phyloP scores from a whole-genome alignment of 2,329 filamentous ascomycete genomes.

The Diaporthe vexans region DNA sequence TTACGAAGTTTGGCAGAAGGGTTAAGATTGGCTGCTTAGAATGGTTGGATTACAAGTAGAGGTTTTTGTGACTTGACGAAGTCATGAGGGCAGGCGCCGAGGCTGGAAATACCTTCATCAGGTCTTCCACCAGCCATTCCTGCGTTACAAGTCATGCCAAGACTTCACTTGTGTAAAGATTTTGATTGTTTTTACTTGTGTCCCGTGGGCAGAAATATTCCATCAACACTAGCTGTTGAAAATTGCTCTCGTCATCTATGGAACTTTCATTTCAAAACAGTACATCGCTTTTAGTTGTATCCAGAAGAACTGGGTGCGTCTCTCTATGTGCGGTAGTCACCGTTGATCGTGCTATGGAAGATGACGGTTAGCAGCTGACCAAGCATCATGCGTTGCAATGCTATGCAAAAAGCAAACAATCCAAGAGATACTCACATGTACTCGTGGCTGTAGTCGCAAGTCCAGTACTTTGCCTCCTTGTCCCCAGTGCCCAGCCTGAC shows the following conservation, averaged over 20 bases:
- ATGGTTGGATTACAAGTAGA: not conserved
- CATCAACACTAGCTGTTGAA: not conserved
- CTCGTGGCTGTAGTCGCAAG: slow-evolving; percentile 89
- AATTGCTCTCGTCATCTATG: not conserved
- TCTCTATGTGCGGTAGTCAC: slow-evolving; percentile 73
- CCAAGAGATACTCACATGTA: slow-evolving; percentile 63
- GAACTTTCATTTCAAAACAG: not conserved
- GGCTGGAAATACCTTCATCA: not conserved
- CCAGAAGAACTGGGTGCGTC: not conserved
- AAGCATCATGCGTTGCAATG: not conserved
- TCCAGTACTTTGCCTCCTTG: slow-evolving; percentile 82
- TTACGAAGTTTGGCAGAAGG: not conserved
- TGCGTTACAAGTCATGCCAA: not conserved
- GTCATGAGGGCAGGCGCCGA: not conserved
- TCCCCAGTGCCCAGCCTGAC: slow-evolving; percentile 79
- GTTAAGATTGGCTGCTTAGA: not conserved
- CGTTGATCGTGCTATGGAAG: slow-evolving; percentile 66
- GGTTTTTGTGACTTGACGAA: not conserved
- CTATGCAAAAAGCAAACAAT: not conserved
- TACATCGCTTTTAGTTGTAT: not conserved
- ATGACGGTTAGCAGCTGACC: slow-evolving; percentile 43
- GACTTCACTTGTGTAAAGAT: not conserved
- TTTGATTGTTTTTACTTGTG: not conserved
- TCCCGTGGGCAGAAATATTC: not conserved
- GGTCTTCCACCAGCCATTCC: not conserved